Conservation (phyloP, 805 yeast species). For the Wickerhamiella vanderwaltii region DNA sequence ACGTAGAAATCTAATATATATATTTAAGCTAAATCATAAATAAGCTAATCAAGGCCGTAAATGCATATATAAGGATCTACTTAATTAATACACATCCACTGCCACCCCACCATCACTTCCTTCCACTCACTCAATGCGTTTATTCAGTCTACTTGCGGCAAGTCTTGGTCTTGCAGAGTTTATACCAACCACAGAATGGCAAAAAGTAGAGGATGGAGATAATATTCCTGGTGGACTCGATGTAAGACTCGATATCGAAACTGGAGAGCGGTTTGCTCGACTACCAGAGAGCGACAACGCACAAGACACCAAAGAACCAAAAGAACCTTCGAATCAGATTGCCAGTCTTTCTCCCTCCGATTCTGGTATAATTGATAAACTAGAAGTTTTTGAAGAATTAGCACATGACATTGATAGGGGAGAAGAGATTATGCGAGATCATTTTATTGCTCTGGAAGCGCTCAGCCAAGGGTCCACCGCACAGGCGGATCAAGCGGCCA, state of each 20-base stretch:
- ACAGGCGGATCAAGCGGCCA: constrained; percentile 39
- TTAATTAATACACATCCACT: no score
- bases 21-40: no score
- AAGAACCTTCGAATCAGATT: background rate
- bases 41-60: background rate
- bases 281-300: constrained; percentile 31
- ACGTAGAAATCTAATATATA: constrained; percentile 17
- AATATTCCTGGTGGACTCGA: constrained; percentile 70
- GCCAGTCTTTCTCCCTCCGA: constrained; percentile 5
- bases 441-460: constrained; percentile 19
- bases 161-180: constrained; percentile 31
- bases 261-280: constrained; percentile 59
- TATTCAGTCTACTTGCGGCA: no score
- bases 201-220: constrained; percentile 55
- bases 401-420: constrained; percentile 55
- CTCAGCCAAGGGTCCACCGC: constrained; percentile 14
- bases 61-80: no score
- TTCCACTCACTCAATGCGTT: no score
- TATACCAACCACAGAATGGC: constrained; percentile 58
- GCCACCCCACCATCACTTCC: no score
- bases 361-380: constrained; percentile 16
- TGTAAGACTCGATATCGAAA: constrained; percentile 61
- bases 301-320: constrained; percentile 6
- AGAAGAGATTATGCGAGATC: constrained; percentile 29
- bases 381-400: constrained; percentile 40